Conservation (phyloP, 495 filamentous ascomycete genomes). For the Aspergillus funiculosus region DNA sequence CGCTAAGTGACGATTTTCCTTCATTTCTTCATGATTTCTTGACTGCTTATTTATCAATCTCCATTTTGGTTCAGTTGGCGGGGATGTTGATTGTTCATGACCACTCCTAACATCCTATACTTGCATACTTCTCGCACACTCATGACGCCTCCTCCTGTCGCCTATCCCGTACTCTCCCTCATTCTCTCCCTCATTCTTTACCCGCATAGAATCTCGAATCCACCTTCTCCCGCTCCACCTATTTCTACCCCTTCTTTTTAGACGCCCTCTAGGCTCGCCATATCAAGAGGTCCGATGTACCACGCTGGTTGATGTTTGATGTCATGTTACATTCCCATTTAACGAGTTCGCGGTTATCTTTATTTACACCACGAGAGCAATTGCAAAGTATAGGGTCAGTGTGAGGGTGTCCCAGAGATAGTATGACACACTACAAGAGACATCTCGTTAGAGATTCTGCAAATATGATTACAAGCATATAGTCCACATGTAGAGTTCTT, state of each 20-base stretch:
- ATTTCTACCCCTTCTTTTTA: neutral
- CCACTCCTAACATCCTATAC: slow-evolving; percentile 19
- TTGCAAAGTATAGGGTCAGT: slow-evolving; percentile 11
- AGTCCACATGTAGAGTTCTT: neutral
- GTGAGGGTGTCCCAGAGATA: slow-evolving; percentile 8
- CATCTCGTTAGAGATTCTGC: slow-evolving; percentile 14
- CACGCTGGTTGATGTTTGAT: slow-evolving; percentile 2
- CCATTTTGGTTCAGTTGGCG: slow-evolving; percentile 12
- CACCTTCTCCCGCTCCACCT: neutral
- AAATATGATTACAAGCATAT: slow-evolving; percentile 9
- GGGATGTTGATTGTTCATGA: slow-evolving; percentile 21
- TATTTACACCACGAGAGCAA: slow-evolving; percentile 8
- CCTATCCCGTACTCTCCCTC: neutral
- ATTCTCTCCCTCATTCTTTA: slow-evolving; percentile 5
- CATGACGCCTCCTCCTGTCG: neutral
- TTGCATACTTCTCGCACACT: neutral
- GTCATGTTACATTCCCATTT: neutral
- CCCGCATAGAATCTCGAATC: slow-evolving; percentile 16
- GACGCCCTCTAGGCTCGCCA: neutral
- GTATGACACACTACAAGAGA: slow-evolving; percentile 10
- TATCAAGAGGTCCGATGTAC: neutral
- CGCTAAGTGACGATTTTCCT: slow-evolving; percentile 16
- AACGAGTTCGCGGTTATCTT: slow-evolving; percentile 1
- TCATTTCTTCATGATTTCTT: slow-evolving; percentile 12
- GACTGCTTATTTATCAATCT: slow-evolving; percentile 11